These are phyloP conservation scores for Sutorius australiensis DNA, from an alignment of 768 basidiomycete species.

Conservation along the genomic window DNA sequence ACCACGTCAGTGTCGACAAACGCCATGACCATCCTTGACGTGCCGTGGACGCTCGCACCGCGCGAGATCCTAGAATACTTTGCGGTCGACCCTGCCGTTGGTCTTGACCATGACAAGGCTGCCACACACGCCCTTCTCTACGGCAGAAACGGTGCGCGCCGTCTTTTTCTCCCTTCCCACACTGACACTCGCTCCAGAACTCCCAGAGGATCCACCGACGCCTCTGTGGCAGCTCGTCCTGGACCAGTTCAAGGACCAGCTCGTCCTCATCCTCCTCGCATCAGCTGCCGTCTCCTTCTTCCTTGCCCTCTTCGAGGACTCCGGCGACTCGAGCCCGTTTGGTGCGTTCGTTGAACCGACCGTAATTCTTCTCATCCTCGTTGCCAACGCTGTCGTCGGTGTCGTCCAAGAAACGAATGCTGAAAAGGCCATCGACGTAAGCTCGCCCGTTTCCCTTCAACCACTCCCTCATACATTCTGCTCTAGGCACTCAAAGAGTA, in stretches of 20 bases:
- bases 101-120: constrained; percentile 65
- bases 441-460: constrained; percentile 27
- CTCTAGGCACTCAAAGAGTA: constrained; percentile 91
- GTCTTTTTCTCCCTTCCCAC: not conserved
- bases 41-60: constrained; percentile 75
- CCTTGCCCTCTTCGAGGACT: constrained; percentile 82
- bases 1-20: constrained; percentile 9
- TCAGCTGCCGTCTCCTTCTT: constrained; percentile 93
- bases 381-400: constrained; percentile 96
- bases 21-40: constrained; percentile 47
- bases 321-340: constrained; percentile 58
- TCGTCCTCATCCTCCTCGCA: constrained; percentile 93
- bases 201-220: constrained; percentile 89
- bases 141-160: constrained; percentile 78
- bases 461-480: not conserved
- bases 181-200: constrained; percentile 46
- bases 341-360: constrained; percentile 94
- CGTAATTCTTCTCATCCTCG: constrained; percentile 92
- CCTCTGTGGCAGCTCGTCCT: constrained; percentile 92
- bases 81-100: constrained; percentile 55
- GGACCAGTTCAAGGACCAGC: constrained; percentile 99
- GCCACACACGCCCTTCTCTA: constrained; percentile 72
- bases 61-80: constrained; percentile 71
- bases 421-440: constrained; percentile 94
- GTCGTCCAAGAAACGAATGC: constrained; percentile 97